A percentile compares a stretch with the other conserved stretches of the same genome.
Evolutionary conservation across 345 rosid species (phyloP).

Genomic region (Citrus cavaleriei): DNA sequence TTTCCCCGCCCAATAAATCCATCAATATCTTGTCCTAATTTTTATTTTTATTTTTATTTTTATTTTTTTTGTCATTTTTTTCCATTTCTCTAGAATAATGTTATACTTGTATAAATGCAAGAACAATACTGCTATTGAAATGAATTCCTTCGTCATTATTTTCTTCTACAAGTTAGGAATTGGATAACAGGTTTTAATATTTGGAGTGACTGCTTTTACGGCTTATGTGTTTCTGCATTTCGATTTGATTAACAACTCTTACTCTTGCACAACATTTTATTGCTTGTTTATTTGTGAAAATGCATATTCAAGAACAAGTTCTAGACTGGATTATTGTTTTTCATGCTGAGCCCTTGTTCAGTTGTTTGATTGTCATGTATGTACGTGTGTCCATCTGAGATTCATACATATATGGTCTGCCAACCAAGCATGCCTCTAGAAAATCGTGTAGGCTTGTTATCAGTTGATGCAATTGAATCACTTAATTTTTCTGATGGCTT

Average conservation of each 20-base stretch:
- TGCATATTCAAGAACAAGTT: neutral
- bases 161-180: neutral
- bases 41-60: neutral
- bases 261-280: neutral
- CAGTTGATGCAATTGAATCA: neutral
- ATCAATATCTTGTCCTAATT: neutral
- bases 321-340: neutral
- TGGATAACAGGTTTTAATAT: neutral
- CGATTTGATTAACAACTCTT: neutral
- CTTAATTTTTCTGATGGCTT: neutral
- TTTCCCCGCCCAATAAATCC: neutral
- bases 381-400: no score
- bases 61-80: neutral
- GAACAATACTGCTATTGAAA: neutral
- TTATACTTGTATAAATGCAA: conserved; percentile 4
- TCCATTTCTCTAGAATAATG: neutral
- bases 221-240: neutral
- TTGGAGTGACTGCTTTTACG: neutral
- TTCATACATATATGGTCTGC: no score
- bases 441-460: neutral
- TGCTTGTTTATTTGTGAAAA: neutral
- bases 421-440: neutral
- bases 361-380: no score
- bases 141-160: neutral
- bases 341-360: neutral